Evolutionary conservation across 2,329 filamentous ascomycete genomes (phyloP).

Genomic region (Diaporthe vaccinii): DNA sequence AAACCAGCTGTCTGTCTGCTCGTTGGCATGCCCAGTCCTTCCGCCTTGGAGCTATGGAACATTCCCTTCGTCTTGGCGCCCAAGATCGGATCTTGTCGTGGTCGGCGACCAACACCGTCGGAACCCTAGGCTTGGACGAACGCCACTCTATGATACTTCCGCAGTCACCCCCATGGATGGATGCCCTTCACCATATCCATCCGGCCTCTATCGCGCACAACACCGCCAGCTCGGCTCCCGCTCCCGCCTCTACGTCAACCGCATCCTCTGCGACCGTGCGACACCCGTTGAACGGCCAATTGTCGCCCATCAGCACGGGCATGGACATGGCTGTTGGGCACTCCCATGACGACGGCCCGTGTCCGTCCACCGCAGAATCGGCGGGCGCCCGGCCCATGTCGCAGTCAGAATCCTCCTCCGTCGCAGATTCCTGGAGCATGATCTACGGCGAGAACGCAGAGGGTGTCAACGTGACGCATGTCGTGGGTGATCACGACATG

Average conservation of each 20-base stretch:
- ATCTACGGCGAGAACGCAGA: slow-evolving; percentile 51
- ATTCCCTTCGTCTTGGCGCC: slow-evolving; percentile 56
- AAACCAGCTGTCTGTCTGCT: slow-evolving; percentile 13
- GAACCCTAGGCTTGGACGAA: slow-evolving; percentile 60
- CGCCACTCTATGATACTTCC: slow-evolving; percentile 51
- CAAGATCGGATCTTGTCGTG: slow-evolving; percentile 60
- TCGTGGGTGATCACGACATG: slow-evolving; percentile 51
- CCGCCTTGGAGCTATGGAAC: slow-evolving; percentile 60
- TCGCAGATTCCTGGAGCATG: slow-evolving; percentile 60
- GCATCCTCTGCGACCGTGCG: slow-evolving; percentile 46
- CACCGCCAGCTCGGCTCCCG: slow-evolving; percentile 18
- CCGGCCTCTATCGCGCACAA: slow-evolving; percentile 21
- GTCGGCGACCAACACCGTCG: slow-evolving; percentile 55
- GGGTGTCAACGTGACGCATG: slow-evolving; percentile 36
- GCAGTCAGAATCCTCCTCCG: slow-evolving; percentile 62
- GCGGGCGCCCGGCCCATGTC: slow-evolving; percentile 58
- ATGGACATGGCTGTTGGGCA: slow-evolving; percentile 54
- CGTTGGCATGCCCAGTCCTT: slow-evolving; percentile 30
- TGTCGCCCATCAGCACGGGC: slow-evolving; percentile 67
- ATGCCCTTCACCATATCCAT: slow-evolving; percentile 46
- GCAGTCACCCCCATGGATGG: slow-evolving; percentile 54
- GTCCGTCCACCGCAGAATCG: slow-evolving; percentile 51
- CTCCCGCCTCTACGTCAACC: slow-evolving; percentile 48
- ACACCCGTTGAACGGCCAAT: slow-evolving; percentile 58
- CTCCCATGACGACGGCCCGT: slow-evolving; percentile 43